Percentiles rank a stretch among this genome's conserved stretches.
Conservation (phyloP, 257 asterid species). For the Henckelia pumila region DNA sequence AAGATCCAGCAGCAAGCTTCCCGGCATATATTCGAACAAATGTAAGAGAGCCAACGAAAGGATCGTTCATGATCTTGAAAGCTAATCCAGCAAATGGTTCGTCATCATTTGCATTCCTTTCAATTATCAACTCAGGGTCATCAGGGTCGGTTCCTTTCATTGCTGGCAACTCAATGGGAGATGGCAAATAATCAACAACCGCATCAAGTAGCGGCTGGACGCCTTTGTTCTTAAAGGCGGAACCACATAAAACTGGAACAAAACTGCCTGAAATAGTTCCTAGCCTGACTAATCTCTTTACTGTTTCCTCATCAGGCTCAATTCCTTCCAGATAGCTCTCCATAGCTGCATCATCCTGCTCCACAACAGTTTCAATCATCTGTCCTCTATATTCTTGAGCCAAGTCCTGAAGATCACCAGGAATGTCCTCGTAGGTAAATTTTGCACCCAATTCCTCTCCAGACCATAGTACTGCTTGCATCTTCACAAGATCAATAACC, state of each 20-base stretch:
- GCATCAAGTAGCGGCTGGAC: slow-evolving; percentile 92
- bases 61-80: slow-evolving; percentile 90
- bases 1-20: slow-evolving; percentile 83
- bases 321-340: slow-evolving; percentile 83
- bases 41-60: slow-evolving; percentile 93
- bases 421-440: slow-evolving; percentile 71
- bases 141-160: slow-evolving; percentile 94
- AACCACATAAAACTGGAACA: slow-evolving; percentile 91
- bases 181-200: slow-evolving; percentile 87
- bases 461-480: slow-evolving; percentile 82
- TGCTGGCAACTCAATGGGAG: slow-evolving; percentile 83
- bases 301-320: slow-evolving; percentile 79
- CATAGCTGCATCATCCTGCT: slow-evolving; percentile 82
- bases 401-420: slow-evolving; percentile 63
- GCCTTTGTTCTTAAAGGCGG: slow-evolving; percentile 94
- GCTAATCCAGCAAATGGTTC: slow-evolving; percentile 95
- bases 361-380: slow-evolving; percentile 76
- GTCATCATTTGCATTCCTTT: slow-evolving; percentile 52
- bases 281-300: slow-evolving; percentile 64
- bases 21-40: slow-evolving; percentile 83
- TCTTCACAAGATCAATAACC: slow-evolving; percentile 75
- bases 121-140: slow-evolving; percentile 60
- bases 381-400: slow-evolving; percentile 68
- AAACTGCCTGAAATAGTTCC: slow-evolving; percentile 65
- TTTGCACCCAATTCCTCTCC: slow-evolving; percentile 99